A percentile compares a stretch with the other conserved stretches of the same genome.
These are phyloP conservation scores for Pseudomassariella vexata DNA, from an alignment of 2,329 filamentous ascomycete genomes.

Conservation along the genomic window DNA sequence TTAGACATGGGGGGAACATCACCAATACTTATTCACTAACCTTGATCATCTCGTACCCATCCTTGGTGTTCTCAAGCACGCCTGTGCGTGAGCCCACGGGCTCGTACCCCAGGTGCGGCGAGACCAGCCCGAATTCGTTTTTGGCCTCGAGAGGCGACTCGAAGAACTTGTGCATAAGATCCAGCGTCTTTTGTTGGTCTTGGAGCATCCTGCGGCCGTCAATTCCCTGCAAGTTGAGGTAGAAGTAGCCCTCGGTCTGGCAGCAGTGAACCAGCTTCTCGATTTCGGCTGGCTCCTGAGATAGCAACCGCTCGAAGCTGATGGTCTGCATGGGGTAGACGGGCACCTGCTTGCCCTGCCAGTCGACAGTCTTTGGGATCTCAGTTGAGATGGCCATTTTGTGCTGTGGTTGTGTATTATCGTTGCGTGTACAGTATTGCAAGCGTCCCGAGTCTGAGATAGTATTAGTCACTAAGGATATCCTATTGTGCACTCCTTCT, in stretches of 20 bases:
- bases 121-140: conserved; percentile 50
- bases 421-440: no score
- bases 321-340: conserved; percentile 47
- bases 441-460: no score
- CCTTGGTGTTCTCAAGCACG: conserved; percentile 39
- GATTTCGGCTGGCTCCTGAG: conserved; percentile 47
- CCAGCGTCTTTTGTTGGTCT: conserved; percentile 45
- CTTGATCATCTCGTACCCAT: conserved; percentile 50
- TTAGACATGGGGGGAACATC: background rate
- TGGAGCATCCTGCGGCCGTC: conserved; percentile 47
- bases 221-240: conserved; percentile 46
- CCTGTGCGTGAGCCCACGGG: conserved; percentile 42
- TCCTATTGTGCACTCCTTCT: no score
- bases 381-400: conserved; percentile 33
- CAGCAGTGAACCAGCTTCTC: conserved; percentile 45
- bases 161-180: conserved; percentile 52
- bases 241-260: conserved; percentile 48
- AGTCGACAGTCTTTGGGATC: conserved; percentile 37
- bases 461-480: no score
- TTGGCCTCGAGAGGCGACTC: conserved; percentile 45
- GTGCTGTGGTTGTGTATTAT: no score
- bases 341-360: conserved; percentile 43
- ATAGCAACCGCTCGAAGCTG: conserved; percentile 45
- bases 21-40: conserved; percentile 12
- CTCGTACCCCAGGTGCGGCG: conserved; percentile 48